A percentile compares a stretch with the other conserved stretches of the same genome.
Conservation (phyloP, 148 eudicot genomes). For the Camellia japonica region DNA sequence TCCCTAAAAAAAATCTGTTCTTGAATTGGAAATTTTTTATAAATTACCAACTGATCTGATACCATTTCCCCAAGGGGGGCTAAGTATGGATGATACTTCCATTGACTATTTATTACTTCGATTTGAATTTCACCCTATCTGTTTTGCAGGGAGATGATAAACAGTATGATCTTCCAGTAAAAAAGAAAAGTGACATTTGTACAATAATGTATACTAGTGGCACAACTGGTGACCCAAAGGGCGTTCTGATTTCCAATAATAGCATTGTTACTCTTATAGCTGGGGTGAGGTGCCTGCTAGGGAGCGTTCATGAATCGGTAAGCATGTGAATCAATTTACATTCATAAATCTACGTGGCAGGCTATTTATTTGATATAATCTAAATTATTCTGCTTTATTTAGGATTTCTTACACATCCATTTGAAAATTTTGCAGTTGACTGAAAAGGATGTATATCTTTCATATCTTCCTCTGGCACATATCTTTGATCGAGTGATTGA, state of each 20-base stretch:
- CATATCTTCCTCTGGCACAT: slow-evolving; percentile 97
- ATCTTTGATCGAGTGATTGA: slow-evolving; percentile 96
- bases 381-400: background rate
- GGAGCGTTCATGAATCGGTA: slow-evolving; percentile 75
- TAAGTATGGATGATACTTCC: background rate
- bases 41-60: slow-evolving; percentile 1
- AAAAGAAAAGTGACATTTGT: slow-evolving; percentile 81
- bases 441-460: slow-evolving; percentile 71
- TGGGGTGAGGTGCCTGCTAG: slow-evolving; percentile 69
- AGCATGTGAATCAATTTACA: slow-evolving; percentile 2
- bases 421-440: slow-evolving; percentile 49
- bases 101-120: slow-evolving; percentile 1
- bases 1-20: too few relatives aligned
- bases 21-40: background rate
- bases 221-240: slow-evolving; percentile 99
- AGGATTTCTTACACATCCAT: slow-evolving; percentile 2
- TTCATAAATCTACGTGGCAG: background rate
- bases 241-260: slow-evolving; percentile 88
- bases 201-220: slow-evolving; percentile 99
- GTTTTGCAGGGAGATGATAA: slow-evolving; percentile 63
- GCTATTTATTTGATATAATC: background rate
- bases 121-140: background rate
- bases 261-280: slow-evolving; percentile 83
- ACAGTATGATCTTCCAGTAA: slow-evolving; percentile 62
- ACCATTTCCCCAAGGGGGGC: background rate